Evolutionary conservation across 495 filamentous ascomycete genomes (phyloP).

Genomic region (Venustampulla echinocandica): DNA sequence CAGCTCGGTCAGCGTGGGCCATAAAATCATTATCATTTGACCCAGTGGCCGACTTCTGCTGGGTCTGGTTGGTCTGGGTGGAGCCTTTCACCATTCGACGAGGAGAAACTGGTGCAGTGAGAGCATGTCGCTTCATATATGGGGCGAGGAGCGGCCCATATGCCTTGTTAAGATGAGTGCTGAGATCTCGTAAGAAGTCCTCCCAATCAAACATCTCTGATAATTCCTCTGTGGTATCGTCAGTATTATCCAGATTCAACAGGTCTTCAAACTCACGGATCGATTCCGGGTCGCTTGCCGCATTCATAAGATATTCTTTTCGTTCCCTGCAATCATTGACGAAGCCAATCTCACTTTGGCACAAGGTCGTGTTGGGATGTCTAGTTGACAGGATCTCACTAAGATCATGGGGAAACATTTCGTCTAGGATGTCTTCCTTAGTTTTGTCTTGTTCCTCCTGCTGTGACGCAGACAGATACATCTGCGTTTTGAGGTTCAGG

Average conservation of each 20-base stretch:
- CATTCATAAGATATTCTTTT: conserved; percentile 56
- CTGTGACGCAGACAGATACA: conserved; percentile 63
- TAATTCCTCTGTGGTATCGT: conserved; percentile 38
- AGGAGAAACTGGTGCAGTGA: conserved; percentile 15
- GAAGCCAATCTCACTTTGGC: conserved; percentile 67
- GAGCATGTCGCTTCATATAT: conserved; percentile 22
- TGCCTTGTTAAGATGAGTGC: conserved; percentile 58
- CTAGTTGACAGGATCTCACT: conserved; percentile 54
- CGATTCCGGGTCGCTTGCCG: conserved; percentile 50
- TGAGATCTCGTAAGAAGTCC: conserved; percentile 66
- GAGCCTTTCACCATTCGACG: not conserved
- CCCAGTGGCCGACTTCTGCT: not conserved
- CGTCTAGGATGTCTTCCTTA: conserved; percentile 58
- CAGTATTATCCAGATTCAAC: conserved; percentile 14
- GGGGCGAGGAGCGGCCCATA: conserved; percentile 21
- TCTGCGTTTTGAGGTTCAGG: conserved; percentile 79
- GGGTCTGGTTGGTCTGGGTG: not conserved
- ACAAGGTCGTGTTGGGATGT: conserved; percentile 56
- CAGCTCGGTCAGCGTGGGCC: conserved; percentile 45
- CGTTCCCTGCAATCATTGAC: conserved; percentile 53
- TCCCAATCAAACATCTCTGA: conserved; percentile 74
- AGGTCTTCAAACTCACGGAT: conserved; percentile 33
- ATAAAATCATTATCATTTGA: conserved; percentile 31
- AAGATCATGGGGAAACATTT: conserved; percentile 64
- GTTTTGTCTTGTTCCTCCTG: conserved; percentile 51